Conservation (phyloP, 2,329 filamentous ascomycete genomes). For the Monosporascus sp. region DNA sequence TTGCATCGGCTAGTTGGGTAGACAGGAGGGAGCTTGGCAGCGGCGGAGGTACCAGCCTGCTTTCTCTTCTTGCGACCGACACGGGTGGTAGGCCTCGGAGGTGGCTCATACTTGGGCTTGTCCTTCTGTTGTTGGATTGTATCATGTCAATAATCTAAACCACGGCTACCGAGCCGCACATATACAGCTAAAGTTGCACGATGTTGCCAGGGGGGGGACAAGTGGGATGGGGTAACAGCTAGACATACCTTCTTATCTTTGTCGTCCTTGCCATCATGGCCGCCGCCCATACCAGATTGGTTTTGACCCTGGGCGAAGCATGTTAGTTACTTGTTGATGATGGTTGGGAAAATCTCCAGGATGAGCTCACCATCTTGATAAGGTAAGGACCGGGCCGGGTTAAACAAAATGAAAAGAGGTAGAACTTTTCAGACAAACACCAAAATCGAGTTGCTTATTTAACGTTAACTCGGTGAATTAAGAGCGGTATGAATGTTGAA, state of each 20-base stretch:
- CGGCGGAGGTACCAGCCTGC: conserved; percentile 84
- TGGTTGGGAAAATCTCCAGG: not conserved
- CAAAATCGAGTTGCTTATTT: not conserved
- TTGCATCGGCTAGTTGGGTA: conserved; percentile 97
- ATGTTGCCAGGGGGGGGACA: not conserved
- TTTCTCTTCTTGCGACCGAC: conserved; percentile 99
- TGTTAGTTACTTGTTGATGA: conserved; percentile 1
- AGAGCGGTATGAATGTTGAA: not conserved
- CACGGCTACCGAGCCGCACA: not conserved
- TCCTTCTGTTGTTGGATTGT: conserved; percentile 65
- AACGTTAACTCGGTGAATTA: not conserved
- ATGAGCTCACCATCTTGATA: conserved; percentile 21
- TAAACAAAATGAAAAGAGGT: not conserved
- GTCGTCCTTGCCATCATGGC: conserved; percentile 71
- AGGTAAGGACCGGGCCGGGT: conserved; percentile 9
- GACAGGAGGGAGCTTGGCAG: conserved; percentile 89
- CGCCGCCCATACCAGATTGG: conserved; percentile 80
- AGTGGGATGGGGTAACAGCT: not conserved
- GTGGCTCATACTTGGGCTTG: conserved; percentile 99
- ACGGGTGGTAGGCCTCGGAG: conserved; percentile 91
- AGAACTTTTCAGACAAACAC: not conserved
- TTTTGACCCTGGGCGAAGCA: conserved; percentile 61
- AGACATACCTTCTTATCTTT: conserved; percentile 85
- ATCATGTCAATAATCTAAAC: not conserved
- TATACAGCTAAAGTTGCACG: not conserved